Percentiles rank a stretch among this genome's conserved stretches.
Conservation (phyloP, 441 rosid species). For the Pelargonium cotyledonis region DNA sequence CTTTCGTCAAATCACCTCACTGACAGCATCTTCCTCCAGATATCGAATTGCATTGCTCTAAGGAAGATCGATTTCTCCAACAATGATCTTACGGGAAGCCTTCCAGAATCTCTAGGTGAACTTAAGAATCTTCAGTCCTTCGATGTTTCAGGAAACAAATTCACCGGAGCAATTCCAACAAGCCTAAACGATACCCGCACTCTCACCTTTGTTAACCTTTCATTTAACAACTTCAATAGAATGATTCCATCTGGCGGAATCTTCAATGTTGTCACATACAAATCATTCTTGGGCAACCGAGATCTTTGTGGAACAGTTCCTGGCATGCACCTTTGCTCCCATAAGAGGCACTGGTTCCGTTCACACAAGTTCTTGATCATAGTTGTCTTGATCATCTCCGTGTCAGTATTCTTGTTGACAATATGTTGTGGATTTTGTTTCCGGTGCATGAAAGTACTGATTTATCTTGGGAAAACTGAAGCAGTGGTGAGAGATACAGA, state of each 20-base stretch:
- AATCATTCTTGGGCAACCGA: constrained; percentile 29
- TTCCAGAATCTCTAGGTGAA: constrained; percentile 31
- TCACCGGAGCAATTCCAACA: constrained; percentile 28
- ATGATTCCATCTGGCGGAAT: constrained; percentile 33
- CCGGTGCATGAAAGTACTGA: constrained; percentile 21
- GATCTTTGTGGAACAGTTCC: constrained; percentile 27
- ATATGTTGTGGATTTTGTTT: constrained; percentile 26
- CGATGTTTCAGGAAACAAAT: constrained; percentile 30
- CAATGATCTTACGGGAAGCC: constrained; percentile 29
- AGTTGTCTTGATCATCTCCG: constrained; percentile 19
- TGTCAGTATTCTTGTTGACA: constrained; percentile 20
- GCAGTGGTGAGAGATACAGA: not conserved
- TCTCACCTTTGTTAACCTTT: constrained; percentile 30
- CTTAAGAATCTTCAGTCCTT: constrained; percentile 27
- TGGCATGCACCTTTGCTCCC: constrained; percentile 19
- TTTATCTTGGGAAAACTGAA: constrained; percentile 23
- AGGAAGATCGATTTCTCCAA: constrained; percentile 22
- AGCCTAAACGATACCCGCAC: constrained; percentile 25
- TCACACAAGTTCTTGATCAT: constrained; percentile 22
- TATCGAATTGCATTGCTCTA: constrained; percentile 31
- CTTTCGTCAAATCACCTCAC: constrained; percentile 31
- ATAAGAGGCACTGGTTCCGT: constrained; percentile 21
- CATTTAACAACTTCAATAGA: constrained; percentile 29
- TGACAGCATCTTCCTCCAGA: constrained; percentile 31
- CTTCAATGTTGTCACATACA: constrained; percentile 22